phyloP scores from a whole-genome alignment of 495 filamentous ascomycete species.

The Trichoderma orchidacearum region DNA sequence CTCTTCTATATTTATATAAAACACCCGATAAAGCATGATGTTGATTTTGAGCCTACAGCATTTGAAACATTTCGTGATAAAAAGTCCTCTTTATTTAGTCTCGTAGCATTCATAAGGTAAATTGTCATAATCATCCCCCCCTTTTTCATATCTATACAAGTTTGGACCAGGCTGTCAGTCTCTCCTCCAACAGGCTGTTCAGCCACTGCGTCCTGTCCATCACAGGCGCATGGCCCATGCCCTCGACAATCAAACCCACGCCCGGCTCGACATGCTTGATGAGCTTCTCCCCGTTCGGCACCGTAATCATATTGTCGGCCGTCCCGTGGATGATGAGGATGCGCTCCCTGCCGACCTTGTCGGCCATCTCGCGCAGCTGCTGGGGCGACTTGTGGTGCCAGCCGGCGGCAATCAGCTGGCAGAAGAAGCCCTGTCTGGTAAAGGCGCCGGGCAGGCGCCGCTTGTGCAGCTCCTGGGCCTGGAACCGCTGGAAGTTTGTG shows the following conservation, averaged over 20 bases:
- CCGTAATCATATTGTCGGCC: constrained; percentile 58
- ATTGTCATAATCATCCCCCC: too few species aligned
- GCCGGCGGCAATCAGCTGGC: constrained; percentile 64
- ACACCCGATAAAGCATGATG: too few species aligned
- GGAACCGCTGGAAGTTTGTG: constrained; percentile 66
- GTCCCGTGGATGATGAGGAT: constrained; percentile 67
- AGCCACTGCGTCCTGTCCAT: constrained; percentile 51
- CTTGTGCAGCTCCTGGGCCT: constrained; percentile 61
- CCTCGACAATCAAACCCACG: constrained; percentile 40
- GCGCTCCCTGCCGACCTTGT: constrained; percentile 52
- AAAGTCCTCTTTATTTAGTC: too few species aligned
- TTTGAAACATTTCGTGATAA: too few species aligned
- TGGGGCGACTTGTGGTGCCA: constrained; percentile 60
- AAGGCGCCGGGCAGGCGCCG: constrained; percentile 39
- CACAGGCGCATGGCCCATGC: constrained; percentile 53
- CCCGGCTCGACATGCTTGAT: constrained; percentile 38
- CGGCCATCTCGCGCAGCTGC: constrained; percentile 49
- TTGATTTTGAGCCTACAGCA: not conserved
- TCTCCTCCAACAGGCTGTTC: constrained; percentile 40
- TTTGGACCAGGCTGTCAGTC: constrained; percentile 12
- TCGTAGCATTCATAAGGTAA: too few species aligned
- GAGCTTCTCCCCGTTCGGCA: constrained; percentile 47
- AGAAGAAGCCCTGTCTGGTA: constrained; percentile 51
- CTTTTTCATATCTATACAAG: not conserved
- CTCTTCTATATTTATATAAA: too few species aligned